Evolutionary conservation across 2,329 filamentous ascomycete species (phyloP).

Genomic region (Coccinonectria pachysandricola): DNA sequence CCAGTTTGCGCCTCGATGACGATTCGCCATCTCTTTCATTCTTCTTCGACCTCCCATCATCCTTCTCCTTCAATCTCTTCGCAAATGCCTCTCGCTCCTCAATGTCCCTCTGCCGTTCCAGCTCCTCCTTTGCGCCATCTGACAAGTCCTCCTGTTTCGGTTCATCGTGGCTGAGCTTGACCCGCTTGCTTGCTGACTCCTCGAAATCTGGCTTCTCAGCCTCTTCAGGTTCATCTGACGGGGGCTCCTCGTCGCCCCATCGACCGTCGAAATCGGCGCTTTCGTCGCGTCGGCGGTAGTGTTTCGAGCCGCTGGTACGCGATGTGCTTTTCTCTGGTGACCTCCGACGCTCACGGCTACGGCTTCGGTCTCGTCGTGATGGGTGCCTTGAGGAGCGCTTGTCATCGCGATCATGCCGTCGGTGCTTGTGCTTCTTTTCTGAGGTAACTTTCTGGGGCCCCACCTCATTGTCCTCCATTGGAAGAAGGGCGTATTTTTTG

Average conservation of each 20-base stretch:
- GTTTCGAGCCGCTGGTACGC: conserved; percentile 26
- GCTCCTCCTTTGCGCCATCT: conserved; percentile 48
- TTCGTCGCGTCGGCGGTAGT: conserved; percentile 32
- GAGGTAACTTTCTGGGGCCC: conserved; percentile 42
- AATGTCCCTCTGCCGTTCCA: conserved; percentile 53
- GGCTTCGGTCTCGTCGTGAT: conserved; percentile 19
- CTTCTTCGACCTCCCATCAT: conserved; percentile 61
- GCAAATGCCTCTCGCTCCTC: conserved; percentile 72
- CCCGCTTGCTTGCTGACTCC: conserved; percentile 61
- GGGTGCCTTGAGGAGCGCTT: conserved; percentile 17
- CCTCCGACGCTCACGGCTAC: conserved; percentile 23
- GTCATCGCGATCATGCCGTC: conserved; percentile 28
- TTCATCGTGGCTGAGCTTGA: conserved; percentile 52
- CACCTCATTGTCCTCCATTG: conserved; percentile 57
- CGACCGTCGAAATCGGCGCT: conserved; percentile 57
- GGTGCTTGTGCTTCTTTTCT: conserved; percentile 35
- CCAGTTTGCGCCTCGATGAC: conserved; percentile 41
- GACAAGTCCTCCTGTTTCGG: conserved; percentile 39
- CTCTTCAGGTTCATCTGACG: conserved; percentile 30
- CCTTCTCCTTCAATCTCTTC: conserved; percentile 62
- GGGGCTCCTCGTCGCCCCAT: conserved; percentile 69
- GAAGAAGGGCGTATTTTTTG: conserved; percentile 56
- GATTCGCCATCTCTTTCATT: conserved; percentile 47
- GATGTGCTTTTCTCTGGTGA: conserved; percentile 20
- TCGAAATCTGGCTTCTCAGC: conserved; percentile 49